phyloP scores from a whole-genome alignment of 2,329 filamentous ascomycete genomes.

The Ceratocystis destructans region DNA sequence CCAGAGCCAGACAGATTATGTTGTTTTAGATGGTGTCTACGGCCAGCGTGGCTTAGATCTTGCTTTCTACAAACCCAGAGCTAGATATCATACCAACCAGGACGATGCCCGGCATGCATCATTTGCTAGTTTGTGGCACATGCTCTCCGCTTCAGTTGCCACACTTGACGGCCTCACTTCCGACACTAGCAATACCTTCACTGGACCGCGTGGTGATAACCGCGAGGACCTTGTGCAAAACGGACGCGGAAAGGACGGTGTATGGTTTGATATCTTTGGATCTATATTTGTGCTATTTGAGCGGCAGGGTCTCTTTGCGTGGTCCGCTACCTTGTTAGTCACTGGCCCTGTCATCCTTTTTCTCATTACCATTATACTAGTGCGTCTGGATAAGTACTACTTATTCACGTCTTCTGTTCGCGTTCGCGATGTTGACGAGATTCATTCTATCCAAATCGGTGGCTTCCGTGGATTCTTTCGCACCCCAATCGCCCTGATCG shows the following conservation, averaged over 20 bases:
- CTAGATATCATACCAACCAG: conserved; percentile 80
- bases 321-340: conserved; percentile 72
- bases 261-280: conserved; percentile 93
- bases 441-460: conserved; percentile 49
- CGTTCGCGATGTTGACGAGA: conserved; percentile 45
- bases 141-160: conserved; percentile 71
- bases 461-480: conserved; percentile 75
- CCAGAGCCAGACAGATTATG: conserved; percentile 78
- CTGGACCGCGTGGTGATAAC: conserved; percentile 41
- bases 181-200: conserved; percentile 53
- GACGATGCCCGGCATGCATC: conserved; percentile 73
- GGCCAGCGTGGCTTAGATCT: conserved; percentile 82
- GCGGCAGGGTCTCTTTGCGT: conserved; percentile 72
- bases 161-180: conserved; percentile 60
- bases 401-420: conserved; percentile 54
- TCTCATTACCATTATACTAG: conserved; percentile 53
- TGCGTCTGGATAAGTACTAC: conserved; percentile 70
- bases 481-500: conserved; percentile 60
- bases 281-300: conserved; percentile 63
- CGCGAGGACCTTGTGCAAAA: conserved; percentile 49
- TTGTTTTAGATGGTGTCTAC: conserved; percentile 61
- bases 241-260: conserved; percentile 52
- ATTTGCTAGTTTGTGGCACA: conserved; percentile 69
- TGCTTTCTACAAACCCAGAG: conserved; percentile 75
- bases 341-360: conserved; percentile 62